Conservation (phyloP, 2,329 filamentous ascomycete genomes). For the Trichoderma hamatum region DNA sequence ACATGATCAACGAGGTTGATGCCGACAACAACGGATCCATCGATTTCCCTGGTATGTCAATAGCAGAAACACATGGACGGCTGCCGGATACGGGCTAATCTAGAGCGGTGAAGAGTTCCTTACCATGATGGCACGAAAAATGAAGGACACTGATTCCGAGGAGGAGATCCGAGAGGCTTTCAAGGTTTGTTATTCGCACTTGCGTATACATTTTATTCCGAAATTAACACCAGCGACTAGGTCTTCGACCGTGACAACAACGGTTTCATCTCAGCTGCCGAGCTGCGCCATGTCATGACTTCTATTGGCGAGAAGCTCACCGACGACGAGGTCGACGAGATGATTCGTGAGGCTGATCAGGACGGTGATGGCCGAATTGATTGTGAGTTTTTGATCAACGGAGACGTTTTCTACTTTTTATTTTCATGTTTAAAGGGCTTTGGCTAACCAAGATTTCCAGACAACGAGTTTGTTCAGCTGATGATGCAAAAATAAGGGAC, state of each 20-base stretch:
- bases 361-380: slow-evolving; percentile 87
- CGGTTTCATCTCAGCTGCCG: slow-evolving; percentile 85
- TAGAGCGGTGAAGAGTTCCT: slow-evolving; percentile 67
- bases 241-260: slow-evolving; percentile 90
- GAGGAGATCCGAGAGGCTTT: slow-evolving; percentile 89
- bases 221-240: slow-evolving; percentile 39
- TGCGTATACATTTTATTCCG: no score
- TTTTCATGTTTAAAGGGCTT: background rate
- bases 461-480: slow-evolving; percentile 91
- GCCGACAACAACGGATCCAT: slow-evolving; percentile 93
- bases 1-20: slow-evolving; percentile 94
- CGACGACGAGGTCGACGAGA: slow-evolving; percentile 88
- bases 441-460: slow-evolving; percentile 46
- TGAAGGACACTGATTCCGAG: slow-evolving; percentile 91
- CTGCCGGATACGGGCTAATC: slow-evolving; percentile 4
- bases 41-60: slow-evolving; percentile 77
- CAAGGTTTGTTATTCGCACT: slow-evolving; percentile 60
- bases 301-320: slow-evolving; percentile 91
- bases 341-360: slow-evolving; percentile 90
- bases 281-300: slow-evolving; percentile 89
- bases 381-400: slow-evolving; percentile 60
- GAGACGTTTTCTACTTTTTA: background rate
- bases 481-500: slow-evolving; percentile 87
- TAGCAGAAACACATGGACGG: background rate
- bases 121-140: slow-evolving; percentile 93